Conservation (phyloP, 2,329 filamentous ascomycete species). For the Cordyceps cicadae region DNA sequence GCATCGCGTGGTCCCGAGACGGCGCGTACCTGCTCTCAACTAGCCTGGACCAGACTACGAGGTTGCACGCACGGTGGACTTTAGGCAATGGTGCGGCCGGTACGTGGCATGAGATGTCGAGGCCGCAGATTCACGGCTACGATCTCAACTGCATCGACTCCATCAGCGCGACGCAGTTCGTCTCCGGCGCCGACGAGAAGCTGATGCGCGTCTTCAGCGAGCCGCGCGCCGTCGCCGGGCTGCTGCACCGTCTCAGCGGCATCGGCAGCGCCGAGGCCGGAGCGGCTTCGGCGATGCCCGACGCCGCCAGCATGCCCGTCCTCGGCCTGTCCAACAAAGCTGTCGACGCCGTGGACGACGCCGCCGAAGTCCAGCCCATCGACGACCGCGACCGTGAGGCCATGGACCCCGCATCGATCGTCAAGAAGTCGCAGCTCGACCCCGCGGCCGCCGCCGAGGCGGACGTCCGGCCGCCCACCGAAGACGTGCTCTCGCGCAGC, state of each 20-base stretch:
- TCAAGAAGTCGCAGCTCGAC: slow-evolving; percentile 50
- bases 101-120: slow-evolving; percentile 92
- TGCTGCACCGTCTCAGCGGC: slow-evolving; percentile 61
- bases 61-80: slow-evolving; percentile 76
- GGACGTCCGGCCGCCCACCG: slow-evolving; percentile 67
- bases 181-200: slow-evolving; percentile 95
- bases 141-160: slow-evolving; percentile 90
- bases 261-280: slow-evolving; percentile 32
- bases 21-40: slow-evolving; percentile 85
- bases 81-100: slow-evolving; percentile 21
- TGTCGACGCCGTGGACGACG: slow-evolving; percentile 51
- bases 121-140: slow-evolving; percentile 96
- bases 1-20: slow-evolving; percentile 73
- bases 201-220: slow-evolving; percentile 92
- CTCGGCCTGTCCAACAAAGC: slow-evolving; percentile 95
- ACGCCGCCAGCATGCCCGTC: slow-evolving; percentile 90
- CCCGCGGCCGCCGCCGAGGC: slow-evolving; percentile 24
- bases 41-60: slow-evolving; percentile 84
- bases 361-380: slow-evolving; percentile 34
- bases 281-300: slow-evolving; percentile 51
- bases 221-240: slow-evolving; percentile 69
- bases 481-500: slow-evolving; percentile 81
- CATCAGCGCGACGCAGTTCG: slow-evolving; percentile 65
- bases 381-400: slow-evolving; percentile 44
- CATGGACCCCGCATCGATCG: slow-evolving; percentile 45